Base-by-base conservation (phyloP, 805 yeast species). In the Saccharomycopsis fodiens region DNA sequence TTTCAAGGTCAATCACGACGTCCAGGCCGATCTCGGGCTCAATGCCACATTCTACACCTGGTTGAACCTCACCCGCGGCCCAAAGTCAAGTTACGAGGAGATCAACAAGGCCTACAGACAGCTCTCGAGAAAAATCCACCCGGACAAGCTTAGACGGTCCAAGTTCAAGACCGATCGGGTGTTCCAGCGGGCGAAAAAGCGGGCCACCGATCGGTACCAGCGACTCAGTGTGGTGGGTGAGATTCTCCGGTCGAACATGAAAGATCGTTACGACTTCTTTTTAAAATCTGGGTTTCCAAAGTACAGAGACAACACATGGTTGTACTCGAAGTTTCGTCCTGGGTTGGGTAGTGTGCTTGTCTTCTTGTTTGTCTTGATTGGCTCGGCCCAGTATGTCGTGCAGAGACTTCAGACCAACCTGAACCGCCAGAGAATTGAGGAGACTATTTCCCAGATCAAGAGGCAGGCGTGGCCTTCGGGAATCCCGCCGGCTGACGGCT, bases 241-340 rank as follows among this genome's bases (percentile, higher is more conserved):
- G 57, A 79, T 89, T 45, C 68, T 89, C 40, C 72, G 91, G 53
- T 68, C 72, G 46, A 64, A 74, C 20, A 70, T 70, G 47, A 76
- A 80, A 51, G 78, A 81, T 41, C 71, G 87, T 5, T 93, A 93
- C 61, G 97, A 93, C 62, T 88, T 78, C 61, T 93, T 85, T 63
- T 67, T 85, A 44, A 69, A 75, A 36, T 74, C 77, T 54, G 97
- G 97, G 5, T 91, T 93, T 64, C 97, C 98, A 4, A 70, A 72
- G 51, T 86, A 84, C 74, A 34, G 21, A 10, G 85, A 79, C 13
- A 71, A 78, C 17, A 85, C 77, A 44, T 76, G 83, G 68, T 69
- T 69, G 52, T 76, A 82, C 60, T 59, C 76, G 57, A 72, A 80
- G 61, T 87, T 70, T 71, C 74, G 82, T 57, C 96, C 88, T 19